Evolutionary conservation across 2,329 filamentous ascomycete species (phyloP).

Genomic region (Penicillium glabrum): DNA sequence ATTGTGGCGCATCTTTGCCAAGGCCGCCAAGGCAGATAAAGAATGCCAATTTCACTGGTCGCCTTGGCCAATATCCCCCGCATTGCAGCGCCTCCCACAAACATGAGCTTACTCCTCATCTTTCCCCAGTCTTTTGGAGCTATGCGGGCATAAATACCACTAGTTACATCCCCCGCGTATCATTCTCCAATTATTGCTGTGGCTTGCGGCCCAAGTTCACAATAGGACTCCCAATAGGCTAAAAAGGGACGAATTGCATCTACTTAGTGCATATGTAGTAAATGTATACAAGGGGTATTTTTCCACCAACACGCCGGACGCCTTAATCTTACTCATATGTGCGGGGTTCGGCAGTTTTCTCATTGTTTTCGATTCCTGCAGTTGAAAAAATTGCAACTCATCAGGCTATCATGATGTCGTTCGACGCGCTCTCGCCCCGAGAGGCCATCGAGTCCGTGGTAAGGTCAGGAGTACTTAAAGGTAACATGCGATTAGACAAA

Average conservation of each 20-base stretch:
- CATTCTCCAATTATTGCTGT: not conserved
- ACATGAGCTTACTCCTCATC: not conserved
- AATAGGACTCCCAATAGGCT: too few species aligned
- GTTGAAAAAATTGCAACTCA: not conserved
- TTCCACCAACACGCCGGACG: too few species aligned
- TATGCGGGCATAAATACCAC: not conserved
- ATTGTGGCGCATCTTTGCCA: not conserved
- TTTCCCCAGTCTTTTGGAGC: not conserved
- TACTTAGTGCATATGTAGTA: too few species aligned
- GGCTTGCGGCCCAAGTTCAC: not conserved
- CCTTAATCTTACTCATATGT: too few species aligned
- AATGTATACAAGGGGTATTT: too few species aligned
- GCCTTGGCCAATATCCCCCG: not conserved
- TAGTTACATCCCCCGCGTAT: not conserved
- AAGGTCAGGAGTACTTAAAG: conserved; percentile 53
- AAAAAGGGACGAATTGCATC: too few species aligned
- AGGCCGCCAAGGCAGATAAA: conserved; percentile 13
- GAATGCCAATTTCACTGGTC: conserved; percentile 5
- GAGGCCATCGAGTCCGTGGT: conserved; percentile 54
- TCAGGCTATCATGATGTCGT: conserved; percentile 9
- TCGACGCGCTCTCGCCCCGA: conserved; percentile 47
- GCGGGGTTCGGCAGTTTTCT: not conserved
- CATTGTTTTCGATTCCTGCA: not conserved
- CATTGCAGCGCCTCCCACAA: not conserved
- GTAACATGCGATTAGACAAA: conserved; percentile 54